Conservation (phyloP, 2,329 filamentous ascomycete genomes). For the Onygenales sp. region DNA sequence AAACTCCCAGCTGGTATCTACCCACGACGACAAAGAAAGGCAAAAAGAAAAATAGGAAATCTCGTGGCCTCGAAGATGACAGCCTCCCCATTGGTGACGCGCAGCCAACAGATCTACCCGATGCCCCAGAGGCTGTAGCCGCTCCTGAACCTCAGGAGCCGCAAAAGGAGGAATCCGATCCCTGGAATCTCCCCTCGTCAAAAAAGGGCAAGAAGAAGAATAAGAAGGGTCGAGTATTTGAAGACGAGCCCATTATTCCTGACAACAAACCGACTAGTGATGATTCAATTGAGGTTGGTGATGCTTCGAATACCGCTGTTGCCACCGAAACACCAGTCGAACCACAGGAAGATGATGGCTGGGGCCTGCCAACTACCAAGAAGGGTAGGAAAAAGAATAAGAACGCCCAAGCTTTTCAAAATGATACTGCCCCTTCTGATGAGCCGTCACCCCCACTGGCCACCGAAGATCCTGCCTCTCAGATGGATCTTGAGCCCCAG, state of each 20-base stretch:
- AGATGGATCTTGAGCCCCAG: not conserved
- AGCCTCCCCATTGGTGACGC: not conserved
- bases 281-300: not conserved
- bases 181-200: not conserved
- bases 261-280: not conserved
- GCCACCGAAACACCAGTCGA: not conserved
- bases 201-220: slow-evolving; percentile 2
- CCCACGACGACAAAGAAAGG: slow-evolving; percentile 2
- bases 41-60: slow-evolving; percentile 14
- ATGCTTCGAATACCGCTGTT: not conserved
- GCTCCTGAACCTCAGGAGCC: not conserved
- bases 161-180: not conserved
- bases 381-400: slow-evolving; percentile 3
- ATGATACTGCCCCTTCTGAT: slow-evolving; percentile 1
- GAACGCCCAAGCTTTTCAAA: slow-evolving; percentile 8
- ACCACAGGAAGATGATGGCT: not conserved
- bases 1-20: not conserved
- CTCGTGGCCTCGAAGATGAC: not conserved
- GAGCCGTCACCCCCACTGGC: not conserved
- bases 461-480: not conserved
- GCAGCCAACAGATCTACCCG: not conserved
- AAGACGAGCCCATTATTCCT: not conserved
- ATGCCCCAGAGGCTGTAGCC: not conserved
- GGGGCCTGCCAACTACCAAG: not conserved
- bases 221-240: not conserved